These are phyloP conservation scores for Entoloma clypeatum DNA, from an alignment of 1,284 basidiomycete species.

Conservation along the genomic window DNA sequence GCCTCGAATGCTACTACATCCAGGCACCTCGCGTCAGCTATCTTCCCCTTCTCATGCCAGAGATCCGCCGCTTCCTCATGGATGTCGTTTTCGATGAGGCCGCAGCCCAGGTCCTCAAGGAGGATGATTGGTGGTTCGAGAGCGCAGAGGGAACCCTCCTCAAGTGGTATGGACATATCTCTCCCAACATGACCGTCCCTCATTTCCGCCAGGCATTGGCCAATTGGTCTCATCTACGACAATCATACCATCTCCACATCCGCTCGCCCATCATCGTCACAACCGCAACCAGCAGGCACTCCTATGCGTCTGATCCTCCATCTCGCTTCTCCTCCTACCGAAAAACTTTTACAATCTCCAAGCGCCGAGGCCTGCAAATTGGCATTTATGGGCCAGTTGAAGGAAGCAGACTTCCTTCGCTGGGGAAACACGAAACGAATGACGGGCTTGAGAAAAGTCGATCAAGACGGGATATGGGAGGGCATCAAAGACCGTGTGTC, in stretches of 20 bases:
- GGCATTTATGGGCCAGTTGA: slow-evolving; percentile 89
- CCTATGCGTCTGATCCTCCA: slow-evolving; percentile 82
- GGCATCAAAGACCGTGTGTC: slow-evolving; percentile 85
- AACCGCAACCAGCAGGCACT: slow-evolving; percentile 40
- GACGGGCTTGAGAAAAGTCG: slow-evolving; percentile 81
- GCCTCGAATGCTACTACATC: slow-evolving; percentile 80
- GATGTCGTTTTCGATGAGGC: slow-evolving; percentile 87
- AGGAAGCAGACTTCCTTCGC: slow-evolving; percentile 92
- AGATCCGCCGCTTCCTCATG: slow-evolving; percentile 81
- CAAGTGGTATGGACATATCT: slow-evolving; percentile 67
- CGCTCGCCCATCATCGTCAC: slow-evolving; percentile 43
- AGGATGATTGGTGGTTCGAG: slow-evolving; percentile 95
- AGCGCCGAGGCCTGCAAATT: slow-evolving; percentile 82
- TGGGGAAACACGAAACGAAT: slow-evolving; percentile 94
- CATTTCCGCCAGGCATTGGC: slow-evolving; percentile 77
- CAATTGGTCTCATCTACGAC: slow-evolving; percentile 89
- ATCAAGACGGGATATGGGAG: slow-evolving; percentile 94
- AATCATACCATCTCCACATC: slow-evolving; percentile 65
- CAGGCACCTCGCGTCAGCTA: slow-evolving; percentile 89
- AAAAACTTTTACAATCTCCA: slow-evolving; percentile 78
- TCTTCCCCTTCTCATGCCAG: slow-evolving; percentile 84
- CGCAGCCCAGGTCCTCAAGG: slow-evolving; percentile 65
- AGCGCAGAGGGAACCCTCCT: slow-evolving; percentile 68
- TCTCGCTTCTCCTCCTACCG: slow-evolving; percentile 78
- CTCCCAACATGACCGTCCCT: neutral